These are phyloP conservation scores for Boletus speciosus DNA, from an alignment of 768 basidiomycete genomes.

Conservation along the genomic window DNA sequence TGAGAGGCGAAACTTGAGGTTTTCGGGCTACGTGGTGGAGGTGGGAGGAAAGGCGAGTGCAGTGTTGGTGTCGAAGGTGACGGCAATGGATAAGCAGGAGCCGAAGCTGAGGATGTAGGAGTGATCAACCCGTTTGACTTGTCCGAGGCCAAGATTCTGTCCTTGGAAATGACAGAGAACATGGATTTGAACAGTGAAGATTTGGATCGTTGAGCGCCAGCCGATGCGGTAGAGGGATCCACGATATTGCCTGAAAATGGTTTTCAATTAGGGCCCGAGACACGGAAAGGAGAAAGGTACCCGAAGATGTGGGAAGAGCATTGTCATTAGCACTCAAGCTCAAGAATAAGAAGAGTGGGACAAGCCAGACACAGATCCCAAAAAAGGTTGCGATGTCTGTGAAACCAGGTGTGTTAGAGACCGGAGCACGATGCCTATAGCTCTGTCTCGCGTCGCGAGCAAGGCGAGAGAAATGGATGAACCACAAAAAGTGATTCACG, in stretches of 20 bases:
- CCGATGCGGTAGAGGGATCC: slow-evolving; percentile 19
- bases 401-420: slow-evolving; percentile 44
- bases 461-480: slow-evolving; percentile 84
- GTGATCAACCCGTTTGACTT: slow-evolving; percentile 70
- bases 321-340: slow-evolving; percentile 97
- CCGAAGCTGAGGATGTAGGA: slow-evolving; percentile 41
- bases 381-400: slow-evolving; percentile 82
- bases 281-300: slow-evolving; percentile 30
- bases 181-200: slow-evolving; percentile 69
- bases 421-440: slow-evolving; percentile 42
- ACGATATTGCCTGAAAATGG: slow-evolving; percentile 13
- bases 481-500: slow-evolving; percentile 92
- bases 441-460: slow-evolving; percentile 59
- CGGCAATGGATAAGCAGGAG: slow-evolving; percentile 19
- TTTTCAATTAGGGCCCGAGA: not conserved
- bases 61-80: slow-evolving; percentile 27
- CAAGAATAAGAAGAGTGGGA: slow-evolving; percentile 91
- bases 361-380: slow-evolving; percentile 80
- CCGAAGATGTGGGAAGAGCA: slow-evolving; percentile 73
- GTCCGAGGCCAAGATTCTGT: slow-evolving; percentile 44
- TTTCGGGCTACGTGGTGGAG: slow-evolving; percentile 27
- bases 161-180: slow-evolving; percentile 41
- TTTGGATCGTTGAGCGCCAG: slow-evolving; percentile 41
- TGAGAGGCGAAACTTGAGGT: slow-evolving; percentile 24
- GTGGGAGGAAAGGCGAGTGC: slow-evolving; percentile 21